A percentile compares a stretch with the other conserved stretches of the same genome.
These are phyloP conservation scores for Teratosphaeria destructans DNA, from an alignment of 2,329 filamentous ascomycete species.

Conservation along the genomic window DNA sequence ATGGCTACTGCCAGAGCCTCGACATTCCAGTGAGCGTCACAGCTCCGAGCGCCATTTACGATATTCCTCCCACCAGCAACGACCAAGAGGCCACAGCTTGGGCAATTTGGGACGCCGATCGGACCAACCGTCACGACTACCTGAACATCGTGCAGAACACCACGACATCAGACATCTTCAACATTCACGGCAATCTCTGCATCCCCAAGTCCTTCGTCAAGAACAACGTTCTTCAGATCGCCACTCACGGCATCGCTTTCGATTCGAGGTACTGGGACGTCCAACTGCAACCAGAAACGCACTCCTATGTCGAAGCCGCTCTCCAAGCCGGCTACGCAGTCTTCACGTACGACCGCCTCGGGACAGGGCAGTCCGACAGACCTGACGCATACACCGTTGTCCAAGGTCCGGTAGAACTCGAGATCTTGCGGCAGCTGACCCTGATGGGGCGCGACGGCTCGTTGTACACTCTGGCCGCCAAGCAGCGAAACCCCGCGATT, in stretches of 20 bases:
- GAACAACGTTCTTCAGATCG: slow-evolving; percentile 25
- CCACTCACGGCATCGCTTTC: slow-evolving; percentile 32
- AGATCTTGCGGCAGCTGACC: slow-evolving; percentile 26
- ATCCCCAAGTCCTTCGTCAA: background rate
- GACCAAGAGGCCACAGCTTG: slow-evolving; percentile 9
- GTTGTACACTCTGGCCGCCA: slow-evolving; percentile 13
- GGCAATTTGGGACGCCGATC: slow-evolving; percentile 6
- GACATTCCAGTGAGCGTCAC: slow-evolving; percentile 7
- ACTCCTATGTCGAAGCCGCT: slow-evolving; percentile 33
- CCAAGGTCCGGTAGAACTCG: slow-evolving; percentile 28
- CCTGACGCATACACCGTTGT: slow-evolving; percentile 30
- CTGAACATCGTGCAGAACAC: slow-evolving; percentile 1
- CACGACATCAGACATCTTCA: background rate
- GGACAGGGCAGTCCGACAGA: slow-evolving; percentile 28
- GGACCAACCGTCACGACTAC: background rate
- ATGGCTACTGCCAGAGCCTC: slow-evolving; percentile 6
- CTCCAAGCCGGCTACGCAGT: slow-evolving; percentile 29
- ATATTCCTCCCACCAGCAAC: slow-evolving; percentile 7
- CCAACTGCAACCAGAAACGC: slow-evolving; percentile 4
- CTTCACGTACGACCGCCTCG: slow-evolving; percentile 34
- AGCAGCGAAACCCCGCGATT: background rate
- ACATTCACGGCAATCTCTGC: background rate
- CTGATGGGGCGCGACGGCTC: slow-evolving; percentile 19
- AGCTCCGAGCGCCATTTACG: slow-evolving; percentile 4
- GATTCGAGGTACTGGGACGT: slow-evolving; percentile 27